Base-by-base conservation (phyloP, 108 stramenopile species). In the Cylindrotheca closterium region DNA sequence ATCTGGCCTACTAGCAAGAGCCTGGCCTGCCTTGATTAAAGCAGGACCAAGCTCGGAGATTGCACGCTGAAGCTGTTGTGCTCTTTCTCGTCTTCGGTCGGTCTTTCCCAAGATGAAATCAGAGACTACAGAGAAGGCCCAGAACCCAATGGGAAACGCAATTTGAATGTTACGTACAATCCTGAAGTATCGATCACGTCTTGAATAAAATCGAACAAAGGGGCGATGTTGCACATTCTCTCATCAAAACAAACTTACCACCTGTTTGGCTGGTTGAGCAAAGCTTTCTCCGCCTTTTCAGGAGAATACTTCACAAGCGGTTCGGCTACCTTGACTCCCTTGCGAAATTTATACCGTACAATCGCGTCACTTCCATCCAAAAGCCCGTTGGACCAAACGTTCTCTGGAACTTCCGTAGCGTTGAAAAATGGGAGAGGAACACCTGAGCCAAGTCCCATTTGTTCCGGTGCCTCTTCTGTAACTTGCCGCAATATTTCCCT, bases 11-110 rank as follows among this genome's bases (percentile, higher is more conserved):
- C 81, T 83, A 37, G 95, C 75, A 26, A 98, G 64, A 4, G 97
- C 97, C 75, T 98, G 95, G 17, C 96, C 96, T 1, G 83, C 91
- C 72, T 96, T 98, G 67, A 98, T 96, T 47, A 98, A 91, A 47
- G 96, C 97, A 2, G 97, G 97, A 25, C 96, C 96, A 30, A 96
- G 69, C 5, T 79, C 73, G 26, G 77, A 79, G 51, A 98, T 90
- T 30, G 94, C 94, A 47, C 70, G 53, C 53, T 76, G 70, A 7
- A 98, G 65, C 77, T 96, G 86, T 70, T 75, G 61, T 31, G 97
- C 97, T 2, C 91, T 68, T 34, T 63, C 61, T 2, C 85, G 60
- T 19, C 84, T 76, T 68, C 80, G 71, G 51, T 42, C 57, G 61
- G 55, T 37, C 79, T 80, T 29, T 57, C 33, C 7, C 81, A 87